phyloP scores from a whole-genome alignment of 2,329 filamentous ascomycete genomes.

The Fusarium caatingaense region DNA sequence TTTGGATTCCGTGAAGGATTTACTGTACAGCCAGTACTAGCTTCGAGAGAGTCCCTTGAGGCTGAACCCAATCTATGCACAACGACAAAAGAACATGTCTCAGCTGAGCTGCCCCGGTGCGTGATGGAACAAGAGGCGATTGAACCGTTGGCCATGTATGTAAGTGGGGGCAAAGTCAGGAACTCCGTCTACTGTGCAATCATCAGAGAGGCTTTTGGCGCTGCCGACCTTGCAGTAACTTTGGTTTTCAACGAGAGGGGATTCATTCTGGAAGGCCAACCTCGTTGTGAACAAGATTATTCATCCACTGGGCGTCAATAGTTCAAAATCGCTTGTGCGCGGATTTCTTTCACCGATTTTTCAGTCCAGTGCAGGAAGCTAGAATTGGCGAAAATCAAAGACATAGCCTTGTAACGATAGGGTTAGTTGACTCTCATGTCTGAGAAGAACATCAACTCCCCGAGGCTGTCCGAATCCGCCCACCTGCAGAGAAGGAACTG shows the following conservation, averaged over 20 bases:
- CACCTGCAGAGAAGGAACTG: slow-evolving; percentile 4
- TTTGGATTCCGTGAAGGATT: neutral
- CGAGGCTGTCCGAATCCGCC: slow-evolving; percentile 27
- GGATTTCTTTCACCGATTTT: slow-evolving; percentile 30
- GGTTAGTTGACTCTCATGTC: slow-evolving; percentile 22
- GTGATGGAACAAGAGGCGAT: neutral
- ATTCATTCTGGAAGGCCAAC: neutral
- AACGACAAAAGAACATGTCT: slow-evolving; percentile 17
- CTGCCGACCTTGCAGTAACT: slow-evolving; percentile 1
- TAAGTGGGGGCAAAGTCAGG: slow-evolving; percentile 18
- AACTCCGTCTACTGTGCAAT: neutral
- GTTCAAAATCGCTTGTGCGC: slow-evolving; percentile 9
- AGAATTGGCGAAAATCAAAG: slow-evolving; percentile 11
- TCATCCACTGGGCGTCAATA: neutral
- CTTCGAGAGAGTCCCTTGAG: slow-evolving; percentile 21
- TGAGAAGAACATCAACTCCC: slow-evolving; percentile 30
- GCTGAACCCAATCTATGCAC: slow-evolving; percentile 19
- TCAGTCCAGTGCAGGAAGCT: slow-evolving; percentile 4
- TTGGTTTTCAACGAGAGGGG: neutral
- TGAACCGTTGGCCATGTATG: slow-evolving; percentile 15
- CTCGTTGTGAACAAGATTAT: neutral
- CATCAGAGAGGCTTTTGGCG: neutral
- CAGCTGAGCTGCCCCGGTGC: slow-evolving; percentile 16
- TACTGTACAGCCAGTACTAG: slow-evolving; percentile 3
- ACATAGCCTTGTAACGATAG: slow-evolving; percentile 14